Base-by-base conservation (phyloP, 2,329 filamentous ascomycete genomes). In the Didymosphaeria variabile region DNA sequence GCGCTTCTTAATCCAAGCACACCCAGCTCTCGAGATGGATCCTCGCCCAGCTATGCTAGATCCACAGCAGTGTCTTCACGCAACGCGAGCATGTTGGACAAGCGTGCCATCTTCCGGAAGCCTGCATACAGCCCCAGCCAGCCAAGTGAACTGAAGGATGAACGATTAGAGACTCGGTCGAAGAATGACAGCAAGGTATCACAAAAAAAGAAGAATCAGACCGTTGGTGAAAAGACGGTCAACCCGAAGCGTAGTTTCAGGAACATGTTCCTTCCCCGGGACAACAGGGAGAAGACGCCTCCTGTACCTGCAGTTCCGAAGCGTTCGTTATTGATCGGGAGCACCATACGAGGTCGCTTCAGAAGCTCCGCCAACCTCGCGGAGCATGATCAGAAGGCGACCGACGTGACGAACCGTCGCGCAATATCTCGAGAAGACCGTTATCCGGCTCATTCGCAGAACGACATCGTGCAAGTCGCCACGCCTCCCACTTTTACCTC, bases 161-260 rank as follows among this genome's bases (percentile, higher is more conserved):
- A 23, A 13, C 29, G 17, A 13, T 17, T 29, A 5, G 17, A 32
- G 21, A 40, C 7, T 7, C 9, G 38, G 12, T 15, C 15, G 12
- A 31, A 32, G 8, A 47, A 47, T 4, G 34, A 50, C 29, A 31
- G 7, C 9, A 59, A 47, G 26, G 13, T 19, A 3, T 51, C 26
- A 5, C 51, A 5, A 5, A 36, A 40, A 23, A n/a, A 29, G 15
- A 29, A 49, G 12, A 46, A 32, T 7, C 19, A 52, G 21, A 26
- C 21, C 5, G 44, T 40, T 6, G 29, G 42, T 7, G 21, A 42
- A 5, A 56, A 54, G 26, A 67, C 64, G 38, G 45, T 70, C 45
- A 71, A 69, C 32, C 38, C 62, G 6, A 71, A 72, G 58, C 66
- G 62, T 26, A 75, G 71, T 56, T 55, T 77, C 29, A 68, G 66